Base-by-base conservation (phyloP, 495 filamentous ascomycete genomes). In the Aspergillus egyptiacus region DNA sequence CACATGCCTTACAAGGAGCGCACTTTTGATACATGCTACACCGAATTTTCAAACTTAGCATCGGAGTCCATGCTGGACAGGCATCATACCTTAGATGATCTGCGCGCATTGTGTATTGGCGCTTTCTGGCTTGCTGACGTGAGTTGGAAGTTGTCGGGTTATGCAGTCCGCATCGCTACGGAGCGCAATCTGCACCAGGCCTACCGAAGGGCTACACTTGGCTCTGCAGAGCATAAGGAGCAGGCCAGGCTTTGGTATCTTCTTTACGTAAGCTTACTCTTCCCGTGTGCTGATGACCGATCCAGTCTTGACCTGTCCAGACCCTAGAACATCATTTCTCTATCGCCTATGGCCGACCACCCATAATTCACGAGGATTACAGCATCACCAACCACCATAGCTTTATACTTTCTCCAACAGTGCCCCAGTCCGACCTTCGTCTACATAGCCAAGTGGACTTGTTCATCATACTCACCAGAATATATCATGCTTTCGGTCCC, bases 401-500 rank as follows among this genome's bases (percentile, higher is more conserved):
- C 22, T 77, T 79, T 25, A 68, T 75, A 33, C 59, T 71, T 22
- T 61, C 62, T 10, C 69, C 68, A 7, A 63, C 65, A 7, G 62
- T 62, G n/a, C 65, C 68, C 10, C 74, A 78, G 46, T 68, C 66
- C 2, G 79, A 83, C 51, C 61, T 73, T 38, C 67, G 79, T 42
- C 55, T 83, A 10, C 68, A 76, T 18, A 75, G 73, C 28, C 79
- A 83, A 54, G 77, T 83, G 18, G 73, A 79, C 33, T 44, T 83
- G 27, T 81, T 83, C 57, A 74, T 75, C 18, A 73, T 80, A 42
- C 66, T 83, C 24, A 80, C 75, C 18, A 67, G 71, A 25, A 75
- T 78, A 38, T 80, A 79, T 50, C 69, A 81, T 50, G 64, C 69
- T 28, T 81, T 80, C 50, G 79, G 78, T n/a, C 71, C 76, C 2